phyloP scores from a whole-genome alignment of 305 asterid species.

The Plantago coronopus region DNA sequence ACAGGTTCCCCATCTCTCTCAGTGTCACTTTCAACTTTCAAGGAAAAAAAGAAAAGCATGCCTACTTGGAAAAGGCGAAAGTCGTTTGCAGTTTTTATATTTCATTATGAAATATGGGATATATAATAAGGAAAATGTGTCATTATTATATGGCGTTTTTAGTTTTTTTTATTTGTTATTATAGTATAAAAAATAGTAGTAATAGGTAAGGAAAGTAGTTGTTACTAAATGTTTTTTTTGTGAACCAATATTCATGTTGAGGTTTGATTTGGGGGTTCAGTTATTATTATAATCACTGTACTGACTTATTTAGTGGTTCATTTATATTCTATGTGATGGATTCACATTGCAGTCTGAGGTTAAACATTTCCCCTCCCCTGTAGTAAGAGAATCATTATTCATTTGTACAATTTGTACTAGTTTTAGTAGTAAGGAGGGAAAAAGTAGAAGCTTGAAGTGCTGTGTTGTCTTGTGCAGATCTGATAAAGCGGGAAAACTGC shows the following conservation, averaged over 20 bases:
- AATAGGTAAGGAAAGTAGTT: too few relatives aligned
- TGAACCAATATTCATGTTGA: neutral
- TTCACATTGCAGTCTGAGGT: too few relatives aligned
- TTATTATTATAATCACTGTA: too few relatives aligned
- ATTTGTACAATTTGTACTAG: constrained; percentile 9
- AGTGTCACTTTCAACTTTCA: neutral
- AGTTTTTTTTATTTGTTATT: too few relatives aligned
- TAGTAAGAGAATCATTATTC: neutral
- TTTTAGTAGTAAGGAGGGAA: constrained; percentile 1
- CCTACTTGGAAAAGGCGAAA: constrained; percentile 4
- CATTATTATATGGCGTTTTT: too few relatives aligned
- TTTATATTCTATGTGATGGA: neutral
- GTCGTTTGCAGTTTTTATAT: constrained; percentile 2
- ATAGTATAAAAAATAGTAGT: too few relatives aligned
- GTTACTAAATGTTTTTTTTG: neutral
- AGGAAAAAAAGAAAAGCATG: neutral
- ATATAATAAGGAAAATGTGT: too few relatives aligned
- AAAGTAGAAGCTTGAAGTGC: neutral
- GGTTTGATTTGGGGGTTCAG: constrained; percentile 5
- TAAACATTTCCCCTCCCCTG: neutral
- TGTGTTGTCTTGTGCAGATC: constrained; percentile 52
- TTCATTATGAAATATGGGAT: neutral
- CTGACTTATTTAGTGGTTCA: neutral
- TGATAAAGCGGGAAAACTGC: constrained; percentile 84
- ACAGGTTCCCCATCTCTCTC: constrained; percentile 55